Base-by-base conservation (phyloP, 768 basidiomycete species). In the Phlebiopsis flavidoalba region DNA sequence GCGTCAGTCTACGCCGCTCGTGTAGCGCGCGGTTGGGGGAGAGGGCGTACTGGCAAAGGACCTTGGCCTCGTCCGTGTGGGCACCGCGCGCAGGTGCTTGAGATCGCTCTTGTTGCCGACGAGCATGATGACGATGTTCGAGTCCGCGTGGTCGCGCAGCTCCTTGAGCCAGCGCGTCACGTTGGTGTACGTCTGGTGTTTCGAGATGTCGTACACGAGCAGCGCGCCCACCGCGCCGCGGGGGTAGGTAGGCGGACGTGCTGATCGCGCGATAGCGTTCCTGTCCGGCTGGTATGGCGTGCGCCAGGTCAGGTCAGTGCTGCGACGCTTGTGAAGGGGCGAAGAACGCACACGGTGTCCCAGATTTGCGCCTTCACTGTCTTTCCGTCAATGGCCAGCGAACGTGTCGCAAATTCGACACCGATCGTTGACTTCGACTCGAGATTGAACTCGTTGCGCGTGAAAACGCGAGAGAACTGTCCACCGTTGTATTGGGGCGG, bases 381-480 rank as follows among this genome's bases (percentile, higher is more conserved):
- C 86, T 98, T 98, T 45, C 86, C 86, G 72, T 98, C 96, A n/a
- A 98, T 92, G 66, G 83, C 90, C 73, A 94, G 93, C 17, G 93
- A 91, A 70, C 97, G 86, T 46, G 96, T 98, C 3, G 96, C 97
- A 69, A 99, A 99, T 76, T 98, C 96, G 67, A 99, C 96, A 57
- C 97, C 96, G 74, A 99, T 98, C 22, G 97, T 99, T 63, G 96
- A 98, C 80, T 98, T 98, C 48, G 95, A 94, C 72, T 98, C 97
- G 66, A 96, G 83, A 80, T 95, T 97, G 86, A 99, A 99, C 77
- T 98, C 95, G 72, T 98, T 98, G 68, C 95, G 88, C 66, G 97
- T 99, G 85, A 99, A n/a, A 99, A 71, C 97, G 94, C 77, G 95
- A 96, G 73, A 99, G 95, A 76, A 99, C 97, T 99, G 73, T 36